A percentile compares a stretch with the other conserved stretches of the same genome.
These are phyloP conservation scores for Penicillium italicum DNA, from an alignment of 2,329 filamentous ascomycete species.

Conservation along the genomic window DNA sequence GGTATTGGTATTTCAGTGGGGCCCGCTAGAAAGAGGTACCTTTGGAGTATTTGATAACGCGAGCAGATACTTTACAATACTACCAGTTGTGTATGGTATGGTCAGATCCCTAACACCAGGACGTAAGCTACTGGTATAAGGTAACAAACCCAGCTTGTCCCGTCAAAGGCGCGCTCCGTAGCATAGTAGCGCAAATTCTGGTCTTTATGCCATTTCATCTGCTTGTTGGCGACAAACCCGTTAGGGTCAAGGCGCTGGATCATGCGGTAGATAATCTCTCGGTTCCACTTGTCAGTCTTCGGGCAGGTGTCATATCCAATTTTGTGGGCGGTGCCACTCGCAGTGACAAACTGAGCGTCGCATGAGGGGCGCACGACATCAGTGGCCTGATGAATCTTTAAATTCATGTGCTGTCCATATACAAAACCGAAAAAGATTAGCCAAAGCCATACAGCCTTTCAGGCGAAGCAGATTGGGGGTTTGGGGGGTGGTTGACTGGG, in stretches of 20 bases:
- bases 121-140: constrained; percentile 25
- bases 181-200: constrained; percentile 34
- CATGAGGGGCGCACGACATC: constrained; percentile 56
- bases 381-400: constrained; percentile 46
- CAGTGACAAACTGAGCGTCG: constrained; percentile 43
- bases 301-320: constrained; percentile 54
- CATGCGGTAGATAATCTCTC: constrained; percentile 47
- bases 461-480: too few species aligned
- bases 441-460: not conserved
- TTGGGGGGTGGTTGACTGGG: too few species aligned
- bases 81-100: constrained; percentile 1
- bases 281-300: constrained; percentile 44
- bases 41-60: not conserved
- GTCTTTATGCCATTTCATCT: constrained; percentile 47
- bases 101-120: not conserved
- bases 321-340: constrained; percentile 53
- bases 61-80: not conserved
- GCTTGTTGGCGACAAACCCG: constrained; percentile 51
- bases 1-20: constrained; percentile 9
- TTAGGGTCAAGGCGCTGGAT: constrained; percentile 48
- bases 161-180: constrained; percentile 47
- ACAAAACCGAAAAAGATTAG: not conserved
- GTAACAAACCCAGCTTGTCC: constrained; percentile 50
- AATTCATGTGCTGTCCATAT: constrained; percentile 52
- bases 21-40: not conserved